Evolutionary conservation across 176 grass and related monocot species (phyloP), one percentile per base, ranked within the genome.

Genomic region (Olyra latifolia): DNA sequence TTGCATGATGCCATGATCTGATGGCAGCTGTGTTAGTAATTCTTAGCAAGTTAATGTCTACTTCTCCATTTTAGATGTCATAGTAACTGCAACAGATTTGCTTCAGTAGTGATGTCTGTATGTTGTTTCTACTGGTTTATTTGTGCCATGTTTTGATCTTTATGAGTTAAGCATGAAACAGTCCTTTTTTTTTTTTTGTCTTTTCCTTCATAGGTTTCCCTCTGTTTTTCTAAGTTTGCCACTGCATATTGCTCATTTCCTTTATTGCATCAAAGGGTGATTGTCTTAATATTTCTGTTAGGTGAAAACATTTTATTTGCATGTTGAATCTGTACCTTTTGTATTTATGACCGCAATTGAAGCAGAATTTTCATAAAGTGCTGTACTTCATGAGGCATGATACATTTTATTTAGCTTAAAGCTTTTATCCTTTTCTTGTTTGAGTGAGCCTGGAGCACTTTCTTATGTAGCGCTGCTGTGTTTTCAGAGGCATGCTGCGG

Each of bases 271-370:
- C 11, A 41, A 13, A 25, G 53, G 22, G 11, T 75, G 20, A n/a
- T 58, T 74, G 40, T 8, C 40, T 20, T 74, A 74, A 74, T 24
- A 16, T 20, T 41, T 40, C 50, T 41, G 52, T 74, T 74, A 24
- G 50, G 38, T 75, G 53, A n/a, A 58, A 75, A 8, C 72, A 58
- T 13, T 75, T 25, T 75, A 22, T 17, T 41, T 75, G 35, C 52
- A 58, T 60, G 54, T 54, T 75, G 17, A 49, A 49, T 49, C 17
- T 49, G 47, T 49, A 5, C 8, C 17, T 17, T 49, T 49, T 17
- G 47, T 3, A 49, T 5, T 43, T 75, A n/a, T 38, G 43, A 75
- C 39, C 10, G 39, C 53, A 27, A 59, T 59, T 24, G 17, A 59
- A 59, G 6, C 38, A 1, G 5, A 60, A 20, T 9, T 19, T 5